Base-by-base conservation (phyloP, 208 protist genomes). In the Trypanosomatidae sp. region DNA sequence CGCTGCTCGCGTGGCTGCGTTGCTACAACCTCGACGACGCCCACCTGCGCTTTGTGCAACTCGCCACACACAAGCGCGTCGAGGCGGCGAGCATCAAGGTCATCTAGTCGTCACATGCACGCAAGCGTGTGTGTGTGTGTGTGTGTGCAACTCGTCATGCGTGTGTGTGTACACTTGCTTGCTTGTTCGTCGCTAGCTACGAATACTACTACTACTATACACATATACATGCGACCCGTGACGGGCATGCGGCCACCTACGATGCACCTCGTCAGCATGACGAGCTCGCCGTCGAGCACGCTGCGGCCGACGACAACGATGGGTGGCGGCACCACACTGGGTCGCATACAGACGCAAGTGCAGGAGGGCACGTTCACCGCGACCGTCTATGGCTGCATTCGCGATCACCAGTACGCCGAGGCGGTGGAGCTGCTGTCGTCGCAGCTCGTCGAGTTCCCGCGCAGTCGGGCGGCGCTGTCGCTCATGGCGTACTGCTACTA, bases 401-500 rank as follows among this genome's bases (percentile, higher is more conserved):
- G 80, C 18, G 92, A 98, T 41, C 74, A 92, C 43, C 92, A 96
- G 45, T 97, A 96, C 64, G 76, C 73, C 7, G 94, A 97, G 58
- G 93, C 84, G 4, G 80, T 95, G 44, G 67, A 84, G 58, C 61
- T 97, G 37, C 76, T 98, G 16, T 48, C 69, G 10, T 58, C 64
- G 26, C 82, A 96, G 65, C 60, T 97, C 41, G 75, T 95, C 44
- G 75, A 90, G 43, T 98, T 97, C 62, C 92, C 95, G 0, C 78
- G 83, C n/a, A 96, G 79, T 48, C 82, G 95, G 16, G 94, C 95
- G 0, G 90, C 95, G n/a, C 60, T 96, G n/a, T 97, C 92, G 3
- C 77, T 98, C 10, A 79, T 98, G 54, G 96, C 73, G 6, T 98
- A 97, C 71, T 97, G 90, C 65, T 87, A 95, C 64, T 98, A 97